Base-by-base conservation (phyloP, 495 filamentous ascomycete species). In the Neurospora cerealis region DNA sequence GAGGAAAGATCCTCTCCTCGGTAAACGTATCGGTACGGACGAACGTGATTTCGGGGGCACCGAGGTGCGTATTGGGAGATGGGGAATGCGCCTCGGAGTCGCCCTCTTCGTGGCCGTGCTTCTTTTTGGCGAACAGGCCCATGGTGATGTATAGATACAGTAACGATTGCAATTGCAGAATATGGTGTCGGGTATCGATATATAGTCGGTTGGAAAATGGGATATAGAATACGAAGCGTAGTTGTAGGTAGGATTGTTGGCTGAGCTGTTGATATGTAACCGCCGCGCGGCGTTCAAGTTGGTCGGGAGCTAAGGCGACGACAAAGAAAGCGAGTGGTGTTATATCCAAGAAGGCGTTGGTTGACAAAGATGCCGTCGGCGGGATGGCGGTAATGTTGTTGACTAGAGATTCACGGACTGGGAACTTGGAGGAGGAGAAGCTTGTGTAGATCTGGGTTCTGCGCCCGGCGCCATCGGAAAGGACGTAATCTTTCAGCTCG, bases 11-110 rank as follows among this genome's bases (percentile, higher is more conserved):
- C 72, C 91, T 82, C 81, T 97, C 93, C 80, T 93, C 88, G 3
- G 90, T 90, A 72, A 90, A 85, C 15, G 95, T 97, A 79, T 95
- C 93, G 73, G 91, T 91, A 60, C 95, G 90, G 75, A 96, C 86
- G 85, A 98, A 92, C 73, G 86, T 94, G 83, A 98, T 92, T 78
- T 91, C 89, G 72, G 93, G 92, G 2, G 88, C 82, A 41, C 75
- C 79, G 13, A 79, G 83, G 74, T 75, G 80, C 71, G 76, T 72
- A 72, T 77, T 69, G 46, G 75, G 74, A 71, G 73, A 77, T 74
- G 76, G 77, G 74, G 80, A 80, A 74, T 76, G 78, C 44, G 75
- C 71, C 66, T 80, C 78, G 73, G 79, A 77, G 44, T 84, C 80
- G 54, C 77, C 83, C 69, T 86, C 81, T 73, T 88, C 88, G 40